Evolutionary conservation across 805 yeast species (phyloP).

Genomic region (Teunomyces stri): DNA sequence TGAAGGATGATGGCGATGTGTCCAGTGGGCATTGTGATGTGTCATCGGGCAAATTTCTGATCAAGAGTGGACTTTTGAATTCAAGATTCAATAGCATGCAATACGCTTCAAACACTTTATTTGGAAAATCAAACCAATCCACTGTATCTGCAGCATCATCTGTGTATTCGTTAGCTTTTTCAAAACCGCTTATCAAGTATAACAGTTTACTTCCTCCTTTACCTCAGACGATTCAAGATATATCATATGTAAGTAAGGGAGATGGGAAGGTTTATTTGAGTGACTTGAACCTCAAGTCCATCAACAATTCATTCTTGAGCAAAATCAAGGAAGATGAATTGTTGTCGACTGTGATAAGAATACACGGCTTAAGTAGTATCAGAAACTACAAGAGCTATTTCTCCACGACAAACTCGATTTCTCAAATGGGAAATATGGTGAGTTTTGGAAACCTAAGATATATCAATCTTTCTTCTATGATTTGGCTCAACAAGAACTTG

Average conservation of each 20-base stretch:
- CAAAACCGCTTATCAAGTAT: conserved; percentile 22
- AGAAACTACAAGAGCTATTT: not conserved
- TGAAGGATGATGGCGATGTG: conserved; percentile 9
- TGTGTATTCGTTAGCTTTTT: conserved; percentile 18
- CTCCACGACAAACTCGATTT: not conserved
- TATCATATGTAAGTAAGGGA: conserved; percentile 25
- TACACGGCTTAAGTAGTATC: conserved; percentile 21
- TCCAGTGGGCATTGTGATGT: not conserved
- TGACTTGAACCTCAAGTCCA: conserved; percentile 40
- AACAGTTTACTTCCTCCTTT: conserved; percentile 40
- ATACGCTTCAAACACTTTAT: not conserved
- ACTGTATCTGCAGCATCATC: conserved; percentile 18
- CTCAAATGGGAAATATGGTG: not conserved
- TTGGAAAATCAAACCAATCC: conserved; percentile 2
- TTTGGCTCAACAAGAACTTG: conserved; percentile 45
- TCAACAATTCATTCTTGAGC: conserved; percentile 29
- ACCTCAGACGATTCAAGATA: conserved; percentile 26
- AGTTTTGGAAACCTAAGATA: conserved; percentile 24
- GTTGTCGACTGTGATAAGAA: conserved; percentile 21
- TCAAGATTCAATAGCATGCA: not conserved
- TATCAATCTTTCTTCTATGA: conserved; percentile 43
- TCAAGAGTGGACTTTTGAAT: not conserved
- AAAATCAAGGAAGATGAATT: conserved; percentile 34
- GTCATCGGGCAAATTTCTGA: not conserved
- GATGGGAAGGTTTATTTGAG: conserved; percentile 33